Percentiles rank a stretch among this genome's conserved stretches.
Evolutionary conservation across 2,329 filamentous ascomycete species (phyloP).

Genomic region (Ophiostoma populinum): DNA sequence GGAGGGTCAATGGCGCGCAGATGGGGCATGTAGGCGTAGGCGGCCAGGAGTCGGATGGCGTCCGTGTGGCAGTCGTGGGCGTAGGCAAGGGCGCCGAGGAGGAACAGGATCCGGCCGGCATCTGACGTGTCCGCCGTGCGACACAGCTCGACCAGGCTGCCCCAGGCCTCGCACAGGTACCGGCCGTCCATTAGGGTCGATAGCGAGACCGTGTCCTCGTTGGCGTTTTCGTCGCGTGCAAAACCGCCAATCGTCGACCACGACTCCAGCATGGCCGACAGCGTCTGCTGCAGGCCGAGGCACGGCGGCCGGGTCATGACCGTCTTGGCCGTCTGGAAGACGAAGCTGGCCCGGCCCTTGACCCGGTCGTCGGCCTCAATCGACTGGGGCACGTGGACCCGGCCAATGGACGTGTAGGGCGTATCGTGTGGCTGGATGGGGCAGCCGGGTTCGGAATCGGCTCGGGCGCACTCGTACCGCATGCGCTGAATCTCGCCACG

Average conservation of each 20-base stretch:
- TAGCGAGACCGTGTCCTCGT: not conserved
- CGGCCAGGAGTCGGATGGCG: conserved; percentile 20
- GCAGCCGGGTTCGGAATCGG: not conserved
- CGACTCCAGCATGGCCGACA: not conserved
- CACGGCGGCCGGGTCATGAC: not conserved
- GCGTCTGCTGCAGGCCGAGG: not conserved
- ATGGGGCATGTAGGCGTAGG: conserved; percentile 23
- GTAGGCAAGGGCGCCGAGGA: conserved; percentile 14
- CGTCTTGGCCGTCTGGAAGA: conserved; percentile 2
- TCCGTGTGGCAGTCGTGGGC: conserved; percentile 13
- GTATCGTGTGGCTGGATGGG: not conserved
- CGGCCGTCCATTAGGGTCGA: not conserved
- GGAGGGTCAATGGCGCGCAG: conserved; percentile 22
- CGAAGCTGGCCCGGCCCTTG: not conserved
- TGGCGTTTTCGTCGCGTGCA: accelerated
- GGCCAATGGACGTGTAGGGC: conserved; percentile 2
- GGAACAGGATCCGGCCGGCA: conserved; percentile 13
- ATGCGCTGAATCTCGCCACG: conserved; percentile 8
- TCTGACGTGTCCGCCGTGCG: conserved; percentile 1
- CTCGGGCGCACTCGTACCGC: conserved; percentile 5
- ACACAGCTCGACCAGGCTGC: conserved; percentile 12
- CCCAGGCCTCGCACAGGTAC: conserved; percentile 12
- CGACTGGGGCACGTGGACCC: not conserved
- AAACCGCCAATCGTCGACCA: conserved; percentile 6
- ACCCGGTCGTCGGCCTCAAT: not conserved